phyloP scores from a whole-genome alignment of 495 filamentous ascomycete species.

The Xylaria castorea region DNA sequence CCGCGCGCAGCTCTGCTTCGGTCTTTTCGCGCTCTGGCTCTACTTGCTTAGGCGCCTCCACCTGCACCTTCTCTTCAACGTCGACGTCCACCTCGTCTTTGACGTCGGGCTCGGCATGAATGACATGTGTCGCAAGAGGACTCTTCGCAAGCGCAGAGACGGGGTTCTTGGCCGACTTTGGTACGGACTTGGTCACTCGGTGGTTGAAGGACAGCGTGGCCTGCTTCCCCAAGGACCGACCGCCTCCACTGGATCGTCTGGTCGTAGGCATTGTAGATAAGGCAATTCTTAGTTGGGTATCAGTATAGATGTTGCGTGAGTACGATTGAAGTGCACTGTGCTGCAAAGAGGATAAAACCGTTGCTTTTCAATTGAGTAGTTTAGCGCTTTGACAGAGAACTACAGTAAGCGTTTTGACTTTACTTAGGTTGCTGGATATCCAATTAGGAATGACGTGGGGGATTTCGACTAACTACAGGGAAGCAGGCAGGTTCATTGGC shows the following conservation, averaged over 20 bases:
- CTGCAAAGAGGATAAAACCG: neutral
- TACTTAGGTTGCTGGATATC: neutral
- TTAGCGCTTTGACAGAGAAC: neutral
- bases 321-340: neutral
- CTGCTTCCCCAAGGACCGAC: constrained; percentile 59
- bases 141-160: constrained; percentile 47
- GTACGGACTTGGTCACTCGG: constrained; percentile 74
- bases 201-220: constrained; percentile 77
- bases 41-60: constrained; percentile 27
- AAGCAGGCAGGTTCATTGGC: constrained; percentile 35
- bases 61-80: constrained; percentile 36
- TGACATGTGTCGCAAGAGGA: constrained; percentile 30
- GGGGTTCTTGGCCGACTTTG: constrained; percentile 59
- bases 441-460: constrained; percentile 39
- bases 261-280: constrained; percentile 68
- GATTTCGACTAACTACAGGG: constrained; percentile 15
- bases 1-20: constrained; percentile 62
- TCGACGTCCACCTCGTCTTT: constrained; percentile 35
- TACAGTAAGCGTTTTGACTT: neutral
- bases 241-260: constrained; percentile 61
- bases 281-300: neutral
- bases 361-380: constrained; percentile 7
- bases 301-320: neutral
- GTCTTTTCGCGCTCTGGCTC: constrained; percentile 44
- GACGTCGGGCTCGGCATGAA: constrained; percentile 31